A percentile compares a stretch with the other conserved stretches of the same genome.
These are phyloP conservation scores for Naganishia antarctica DNA, from an alignment of 768 basidiomycete genomes.

Conservation along the genomic window DNA sequence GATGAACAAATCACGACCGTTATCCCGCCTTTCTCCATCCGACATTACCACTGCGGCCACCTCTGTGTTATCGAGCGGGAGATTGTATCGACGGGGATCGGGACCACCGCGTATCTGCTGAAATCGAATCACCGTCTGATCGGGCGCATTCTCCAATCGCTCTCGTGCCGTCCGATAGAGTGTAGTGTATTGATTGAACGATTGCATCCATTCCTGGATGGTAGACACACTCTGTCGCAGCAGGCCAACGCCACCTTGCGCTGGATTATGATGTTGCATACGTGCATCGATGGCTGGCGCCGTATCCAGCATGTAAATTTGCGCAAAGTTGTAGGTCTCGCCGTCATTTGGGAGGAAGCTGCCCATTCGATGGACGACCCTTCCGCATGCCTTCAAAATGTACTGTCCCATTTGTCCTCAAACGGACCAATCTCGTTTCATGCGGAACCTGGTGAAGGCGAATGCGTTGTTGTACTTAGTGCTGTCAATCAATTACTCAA, in stretches of 20 bases:
- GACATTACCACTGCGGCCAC: slow-evolving; percentile 53
- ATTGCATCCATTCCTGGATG: neutral
- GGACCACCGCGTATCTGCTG: slow-evolving; percentile 15
- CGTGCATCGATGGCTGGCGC: slow-evolving; percentile 1
- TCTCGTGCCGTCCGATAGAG: neutral
- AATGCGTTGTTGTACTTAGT: slow-evolving; percentile 33
- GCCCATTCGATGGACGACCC: slow-evolving; percentile 28
- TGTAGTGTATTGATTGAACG: neutral
- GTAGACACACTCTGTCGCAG: neutral
- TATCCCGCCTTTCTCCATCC: slow-evolving; percentile 49
- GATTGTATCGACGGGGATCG: slow-evolving; percentile 53
- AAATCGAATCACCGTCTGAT: neutral
- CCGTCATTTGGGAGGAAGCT: neutral
- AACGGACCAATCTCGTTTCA: slow-evolving; percentile 3
- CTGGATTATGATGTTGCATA: slow-evolving; percentile 4
- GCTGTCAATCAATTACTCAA: no score
- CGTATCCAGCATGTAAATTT: slow-evolving; percentile 28
- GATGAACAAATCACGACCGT: neutral
- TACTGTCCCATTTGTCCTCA: slow-evolving; percentile 1
- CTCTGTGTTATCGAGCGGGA: slow-evolving; percentile 51
- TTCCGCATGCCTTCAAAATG: slow-evolving; percentile 24
- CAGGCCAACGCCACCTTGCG: neutral
- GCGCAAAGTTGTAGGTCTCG: slow-evolving; percentile 16
- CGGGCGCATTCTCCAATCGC: neutral
- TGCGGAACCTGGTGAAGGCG: slow-evolving; percentile 29